Base-by-base conservation (phyloP, 1,139 yeast species). In the Ogataea hybrid region DNA sequence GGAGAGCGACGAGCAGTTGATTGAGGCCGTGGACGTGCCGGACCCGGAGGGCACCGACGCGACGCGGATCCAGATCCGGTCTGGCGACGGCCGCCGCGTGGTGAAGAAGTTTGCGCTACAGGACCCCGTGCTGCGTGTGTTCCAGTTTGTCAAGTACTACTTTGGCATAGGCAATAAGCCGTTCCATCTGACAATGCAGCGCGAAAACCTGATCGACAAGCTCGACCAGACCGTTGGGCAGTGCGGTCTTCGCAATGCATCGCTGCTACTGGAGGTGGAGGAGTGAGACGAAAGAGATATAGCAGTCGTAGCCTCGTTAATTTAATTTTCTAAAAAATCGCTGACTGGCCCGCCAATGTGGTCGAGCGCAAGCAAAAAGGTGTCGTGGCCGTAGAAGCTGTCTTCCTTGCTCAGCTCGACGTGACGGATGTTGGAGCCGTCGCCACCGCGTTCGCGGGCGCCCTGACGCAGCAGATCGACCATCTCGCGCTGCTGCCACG, bases 401-500 rank as follows among this genome's bases (percentile, higher is more conserved):
- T 84, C 71, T 38, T 84, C 86, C 43, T 78, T 80, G 25, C 89
- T 80, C 44, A 89, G 70, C 58, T 89, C 97, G 42, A 81, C 71
- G 59, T 87, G 87, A 46, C 69, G 68, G 37, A 84, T 71, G 36
- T 69, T 68, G 7, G 57, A 47, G 6, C 68, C 69, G 44, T 64
- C 63, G 15, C 60, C 59, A 31, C 61, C 60, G 31, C 57, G 52
- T 32, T 58, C 56, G 21, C 67, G 64, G 16, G 58, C 51, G 5
- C 70, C 75, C 28, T 70, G 67, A 42, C 64, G 66, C 37, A 89
- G 69, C 27, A 81, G 78, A 14, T 77, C 75, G 25, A 80, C 82
- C 42, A 88, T 81, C 59, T 90, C 97, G 42, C 82, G 67, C 63
- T 89, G 97, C 64, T 90, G 97, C 95, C 96, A 87, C 30, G 84